Base-by-base conservation (phyloP, 2,329 filamentous ascomycete genomes). In the Elsinoe arachidis region DNA sequence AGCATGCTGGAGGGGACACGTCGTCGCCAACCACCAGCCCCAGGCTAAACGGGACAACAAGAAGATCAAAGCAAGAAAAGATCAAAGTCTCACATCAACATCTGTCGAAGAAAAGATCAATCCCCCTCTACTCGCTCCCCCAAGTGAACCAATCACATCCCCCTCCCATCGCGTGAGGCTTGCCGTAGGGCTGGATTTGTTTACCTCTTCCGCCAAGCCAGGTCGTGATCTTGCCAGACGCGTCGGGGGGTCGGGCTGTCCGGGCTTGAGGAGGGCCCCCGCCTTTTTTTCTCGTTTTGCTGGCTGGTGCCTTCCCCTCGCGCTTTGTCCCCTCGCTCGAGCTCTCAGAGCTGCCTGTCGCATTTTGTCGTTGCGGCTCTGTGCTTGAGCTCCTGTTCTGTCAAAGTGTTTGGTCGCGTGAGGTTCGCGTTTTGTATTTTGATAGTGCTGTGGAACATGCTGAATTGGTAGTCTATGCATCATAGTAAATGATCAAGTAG, bases 141-240 rank as follows among this genome's bases (percentile, higher is more conserved):
- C 46, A 35, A 30, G 23, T 23, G 26, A 21, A 49, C 46, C 46
- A 51, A 51, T 37, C 41, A 46, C 11, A 5, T 21, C 33, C 6
- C 21, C 21, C 10, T 19, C 19, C 12, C 17, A 15, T 26, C 46
- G 33, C 14, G 46, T 51, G 33, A 35, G n/a, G 14, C 46, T 10
- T 26, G 26, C 21, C 15, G 19, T 23, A 26, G 41, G 19, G 26
- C 26, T 30, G 26, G 26, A 9, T 30, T 46, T 46, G 41, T 46
- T 46, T 46, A 46, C 26, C n/a, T 53, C 19, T 35, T 17, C 34
- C 26, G 49, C 49, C 49, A 23, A 39, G 35, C 15, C 17, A 11
- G 2, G 33, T 53, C 12, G 49, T 53, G 49, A 53, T 53, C 49
- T 34, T 17, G 49, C 49, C n/a, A 34, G 33, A 53, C 49, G 49